phyloP scores from a whole-genome alignment of 306 rosid genomes.

The Glycine soja region DNA sequence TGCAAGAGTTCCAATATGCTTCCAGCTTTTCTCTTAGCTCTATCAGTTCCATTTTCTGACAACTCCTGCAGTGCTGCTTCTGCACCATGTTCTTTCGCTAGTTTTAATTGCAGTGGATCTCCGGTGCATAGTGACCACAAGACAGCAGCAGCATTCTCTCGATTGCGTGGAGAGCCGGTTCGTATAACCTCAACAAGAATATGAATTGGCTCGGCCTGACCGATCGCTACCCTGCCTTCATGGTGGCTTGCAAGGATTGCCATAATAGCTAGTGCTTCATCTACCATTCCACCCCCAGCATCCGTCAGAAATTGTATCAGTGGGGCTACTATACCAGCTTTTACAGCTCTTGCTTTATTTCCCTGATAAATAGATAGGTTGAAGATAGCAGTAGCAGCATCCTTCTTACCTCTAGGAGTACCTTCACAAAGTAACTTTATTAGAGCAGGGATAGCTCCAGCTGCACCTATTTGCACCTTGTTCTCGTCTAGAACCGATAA shows the following conservation, averaged over 20 bases:
- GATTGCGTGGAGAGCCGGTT: constrained; percentile 94
- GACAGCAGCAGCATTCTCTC: constrained; percentile 91
- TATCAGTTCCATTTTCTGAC: constrained; percentile 91
- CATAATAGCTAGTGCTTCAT: constrained; percentile 92
- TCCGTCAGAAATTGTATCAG: constrained; percentile 80
- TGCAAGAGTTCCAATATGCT: constrained; percentile 75
- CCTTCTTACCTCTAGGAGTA: constrained; percentile 97
- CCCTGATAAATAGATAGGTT: constrained; percentile 95
- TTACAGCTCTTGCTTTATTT: constrained; percentile 94
- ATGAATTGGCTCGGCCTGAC: constrained; percentile 76
- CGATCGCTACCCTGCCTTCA: constrained; percentile 82
- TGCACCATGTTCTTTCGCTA: constrained; percentile 84
- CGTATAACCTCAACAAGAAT: constrained; percentile 78
- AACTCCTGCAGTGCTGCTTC: constrained; percentile 78
- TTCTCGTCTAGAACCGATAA: constrained; percentile 91
- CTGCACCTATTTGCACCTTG: constrained; percentile 92
- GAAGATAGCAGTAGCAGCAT: constrained; percentile 97
- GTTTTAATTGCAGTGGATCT: constrained; percentile 69
- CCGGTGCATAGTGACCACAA: constrained; percentile 86
- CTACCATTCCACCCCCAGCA: constrained; percentile 96
- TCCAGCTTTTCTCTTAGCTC: constrained; percentile 96
- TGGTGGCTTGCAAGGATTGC: constrained; percentile 90
- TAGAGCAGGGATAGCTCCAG: constrained; percentile 98
- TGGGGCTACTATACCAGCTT: constrained; percentile 86
- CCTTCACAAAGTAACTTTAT: constrained; percentile 87